phyloP scores from a whole-genome alignment of 352 stramenopile species.

The Elongisporangium senticosum region DNA sequence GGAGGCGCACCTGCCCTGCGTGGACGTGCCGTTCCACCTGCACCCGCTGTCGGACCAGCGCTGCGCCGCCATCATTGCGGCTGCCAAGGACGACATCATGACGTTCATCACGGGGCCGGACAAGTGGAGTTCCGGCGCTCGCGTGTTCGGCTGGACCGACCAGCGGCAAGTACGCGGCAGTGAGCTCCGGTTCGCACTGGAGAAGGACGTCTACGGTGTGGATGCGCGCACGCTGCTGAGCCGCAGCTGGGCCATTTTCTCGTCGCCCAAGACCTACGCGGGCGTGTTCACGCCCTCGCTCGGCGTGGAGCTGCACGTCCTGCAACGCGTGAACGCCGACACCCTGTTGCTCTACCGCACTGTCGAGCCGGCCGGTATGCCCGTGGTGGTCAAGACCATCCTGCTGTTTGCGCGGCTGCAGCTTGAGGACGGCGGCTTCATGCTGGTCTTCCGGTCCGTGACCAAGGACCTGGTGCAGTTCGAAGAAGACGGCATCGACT shows the following conservation, averaged over 20 bases:
- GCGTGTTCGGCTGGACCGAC: slow-evolving; percentile 62
- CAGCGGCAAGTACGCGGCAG: slow-evolving; percentile 39
- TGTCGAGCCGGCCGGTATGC: slow-evolving; percentile 27
- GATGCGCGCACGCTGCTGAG: slow-evolving; percentile 36
- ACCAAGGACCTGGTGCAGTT: slow-evolving; percentile 48
- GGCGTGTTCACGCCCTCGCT: slow-evolving; percentile 44
- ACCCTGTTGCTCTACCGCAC: slow-evolving; percentile 55
- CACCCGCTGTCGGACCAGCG: slow-evolving; percentile 19
- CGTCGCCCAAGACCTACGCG: slow-evolving; percentile 30
- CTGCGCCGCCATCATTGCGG: slow-evolving; percentile 41
- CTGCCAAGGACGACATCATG: slow-evolving; percentile 43
- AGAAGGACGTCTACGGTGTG: slow-evolving; percentile 39
- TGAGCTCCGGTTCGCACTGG: slow-evolving; percentile 54
- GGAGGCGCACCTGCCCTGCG: slow-evolving; percentile 21
- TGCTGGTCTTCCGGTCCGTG: slow-evolving; percentile 59
- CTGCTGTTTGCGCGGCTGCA: slow-evolving; percentile 53
- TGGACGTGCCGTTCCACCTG: slow-evolving; percentile 25
- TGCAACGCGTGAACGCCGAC: slow-evolving; percentile 48
- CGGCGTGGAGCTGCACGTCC: slow-evolving; percentile 32
- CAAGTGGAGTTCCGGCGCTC: slow-evolving; percentile 40
- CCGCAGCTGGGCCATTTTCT: slow-evolving; percentile 57
- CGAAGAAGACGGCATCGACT: slow-evolving; percentile 25
- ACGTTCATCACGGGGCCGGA: slow-evolving; percentile 30
- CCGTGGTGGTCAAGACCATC: slow-evolving; percentile 43
- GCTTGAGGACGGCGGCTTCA: slow-evolving; percentile 40